These are phyloP conservation scores for Fistulifera pelliculosa DNA, from an alignment of 108 stramenopile genomes.

Conservation along the genomic window DNA sequence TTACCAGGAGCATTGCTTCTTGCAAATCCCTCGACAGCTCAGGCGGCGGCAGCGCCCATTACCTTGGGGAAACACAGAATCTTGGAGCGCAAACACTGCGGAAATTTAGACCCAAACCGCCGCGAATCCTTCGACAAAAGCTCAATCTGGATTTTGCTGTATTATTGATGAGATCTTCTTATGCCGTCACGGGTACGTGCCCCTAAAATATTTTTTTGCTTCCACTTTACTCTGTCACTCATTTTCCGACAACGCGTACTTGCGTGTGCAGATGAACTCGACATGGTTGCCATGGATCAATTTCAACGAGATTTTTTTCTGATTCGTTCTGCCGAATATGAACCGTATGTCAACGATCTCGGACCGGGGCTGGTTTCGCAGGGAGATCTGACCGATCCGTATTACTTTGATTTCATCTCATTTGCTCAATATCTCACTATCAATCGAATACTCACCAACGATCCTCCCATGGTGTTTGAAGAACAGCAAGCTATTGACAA, in stretches of 20 bases:
- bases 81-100: constrained; percentile 42
- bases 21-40: too few species aligned
- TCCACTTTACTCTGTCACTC: too few species aligned
- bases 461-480: constrained; percentile 60
- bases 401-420: constrained; percentile 87
- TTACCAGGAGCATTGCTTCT: too few species aligned
- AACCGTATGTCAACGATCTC: constrained; percentile 44
- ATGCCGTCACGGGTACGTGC: constrained; percentile 35
- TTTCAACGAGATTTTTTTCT: constrained; percentile 79
- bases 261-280: constrained; percentile 42
- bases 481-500: constrained; percentile 62
- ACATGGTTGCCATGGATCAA: constrained; percentile 80
- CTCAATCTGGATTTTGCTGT: constrained; percentile 77
- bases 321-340: constrained; percentile 44
- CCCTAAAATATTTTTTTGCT: too few species aligned
- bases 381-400: constrained; percentile 76
- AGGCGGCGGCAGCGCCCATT: constrained; percentile 53
- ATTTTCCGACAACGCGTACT: too few species aligned
- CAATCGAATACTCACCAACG: constrained; percentile 40
- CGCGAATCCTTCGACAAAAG: constrained; percentile 47
- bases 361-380: constrained; percentile 61
- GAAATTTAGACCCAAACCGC: constrained; percentile 53
- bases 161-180: constrained; percentile 73
- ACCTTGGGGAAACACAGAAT: constrained; percentile 54
- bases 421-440: constrained; percentile 82